A percentile compares a stretch with the other conserved stretches of the same genome.
phyloP scores from a whole-genome alignment of 2,329 filamentous ascomycete species.

The Fusarium fujikuroi region DNA sequence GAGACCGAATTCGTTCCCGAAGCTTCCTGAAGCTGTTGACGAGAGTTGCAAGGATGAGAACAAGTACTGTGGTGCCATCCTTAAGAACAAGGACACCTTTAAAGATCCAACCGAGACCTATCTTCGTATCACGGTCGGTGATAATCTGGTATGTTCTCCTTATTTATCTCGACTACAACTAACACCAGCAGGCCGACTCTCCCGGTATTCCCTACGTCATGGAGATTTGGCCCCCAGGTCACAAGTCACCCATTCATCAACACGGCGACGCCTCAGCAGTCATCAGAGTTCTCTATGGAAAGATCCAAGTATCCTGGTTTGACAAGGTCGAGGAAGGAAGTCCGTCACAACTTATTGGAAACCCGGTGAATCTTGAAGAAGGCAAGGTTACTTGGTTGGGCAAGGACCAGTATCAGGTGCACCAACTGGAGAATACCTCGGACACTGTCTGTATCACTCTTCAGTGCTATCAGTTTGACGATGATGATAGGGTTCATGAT shows the following conservation, averaged over 20 bases:
- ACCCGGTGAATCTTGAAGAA: background rate
- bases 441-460: background rate
- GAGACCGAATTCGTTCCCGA: fast-evolving
- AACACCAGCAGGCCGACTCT: background rate
- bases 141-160: background rate
- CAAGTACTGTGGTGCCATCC: fast-evolving
- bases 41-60: background rate
- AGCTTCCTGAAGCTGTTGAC: background rate
- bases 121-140: background rate
- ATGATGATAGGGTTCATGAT: background rate
- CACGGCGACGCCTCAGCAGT: background rate
- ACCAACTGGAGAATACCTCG: background rate
- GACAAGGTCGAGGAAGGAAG: background rate
- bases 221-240: background rate
- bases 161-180: fast-evolving
- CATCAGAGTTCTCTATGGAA: background rate
- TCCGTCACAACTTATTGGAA: background rate
- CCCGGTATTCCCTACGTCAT: background rate
- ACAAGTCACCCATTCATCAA: background rate
- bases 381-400: background rate
- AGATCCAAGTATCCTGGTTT: background rate
- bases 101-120: background rate
- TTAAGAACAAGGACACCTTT: fast-evolving
- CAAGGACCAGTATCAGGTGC: background rate
- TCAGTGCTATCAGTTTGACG: background rate